Conservation (phyloP, 2,329 filamentous ascomycete species). For the Xylaria sp. region DNA sequence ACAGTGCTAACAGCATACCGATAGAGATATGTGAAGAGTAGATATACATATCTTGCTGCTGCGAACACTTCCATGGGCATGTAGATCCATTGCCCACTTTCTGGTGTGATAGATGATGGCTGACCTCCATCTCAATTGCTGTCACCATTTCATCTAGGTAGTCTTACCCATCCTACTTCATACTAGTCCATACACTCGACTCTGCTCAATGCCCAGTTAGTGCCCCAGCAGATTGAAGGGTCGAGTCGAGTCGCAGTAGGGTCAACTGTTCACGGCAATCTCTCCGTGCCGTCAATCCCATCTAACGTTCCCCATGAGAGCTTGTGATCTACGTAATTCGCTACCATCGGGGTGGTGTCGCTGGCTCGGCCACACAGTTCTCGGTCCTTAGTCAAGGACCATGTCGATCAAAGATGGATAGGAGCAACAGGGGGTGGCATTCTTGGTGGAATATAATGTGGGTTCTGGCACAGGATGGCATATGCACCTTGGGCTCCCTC, state of each 20-base stretch:
- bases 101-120: not conserved
- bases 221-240: slow-evolving; percentile 2
- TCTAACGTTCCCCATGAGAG: not conserved
- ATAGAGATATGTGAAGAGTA: too few relatives aligned
- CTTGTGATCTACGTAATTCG: slow-evolving; percentile 11
- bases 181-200: too few relatives aligned
- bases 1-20: too few relatives aligned
- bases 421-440: slow-evolving; percentile 10
- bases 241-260: slow-evolving; percentile 10
- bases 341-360: not conserved
- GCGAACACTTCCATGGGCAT: not conserved
- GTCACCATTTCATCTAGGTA: too few relatives aligned
- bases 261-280: not conserved
- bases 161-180: not conserved
- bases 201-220: not conserved
- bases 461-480: too few relatives aligned
- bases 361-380: slow-evolving; percentile 3
- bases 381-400: not conserved
- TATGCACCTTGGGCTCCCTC: not conserved
- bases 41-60: too few relatives aligned
- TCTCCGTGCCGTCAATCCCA: slow-evolving; percentile 10
- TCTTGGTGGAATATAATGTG: too few relatives aligned
- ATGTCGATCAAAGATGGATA: slow-evolving; percentile 18
- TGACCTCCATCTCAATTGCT: not conserved
- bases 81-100: not conserved